A percentile compares a stretch with the other conserved stretches of the same genome.
phyloP scores from a whole-genome alignment of 1,284 basidiomycete genomes.

The Stygiomarasmius scandens region DNA sequence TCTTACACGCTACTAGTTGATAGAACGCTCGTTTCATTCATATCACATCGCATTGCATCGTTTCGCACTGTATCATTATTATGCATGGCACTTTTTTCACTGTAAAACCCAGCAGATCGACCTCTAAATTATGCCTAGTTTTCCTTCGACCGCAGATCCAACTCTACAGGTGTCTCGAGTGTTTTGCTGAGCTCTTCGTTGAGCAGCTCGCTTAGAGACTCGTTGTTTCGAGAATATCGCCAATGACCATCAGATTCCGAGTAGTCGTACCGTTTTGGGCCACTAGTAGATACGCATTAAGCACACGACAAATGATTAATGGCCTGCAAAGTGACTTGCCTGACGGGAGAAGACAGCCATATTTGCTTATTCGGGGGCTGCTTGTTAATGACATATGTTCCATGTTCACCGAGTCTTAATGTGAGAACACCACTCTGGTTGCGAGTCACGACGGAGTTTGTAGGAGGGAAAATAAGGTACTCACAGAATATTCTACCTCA shows the following conservation, averaged over 20 bases:
- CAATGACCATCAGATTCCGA: conserved; percentile 59
- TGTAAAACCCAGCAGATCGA: no score
- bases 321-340: conserved; percentile 45
- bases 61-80: conserved; percentile 1
- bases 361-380: conserved; percentile 99
- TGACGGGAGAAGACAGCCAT: conserved; percentile 92
- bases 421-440: conserved; percentile 82
- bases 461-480: conserved; percentile 33
- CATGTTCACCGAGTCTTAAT: conserved; percentile 77
- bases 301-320: neutral
- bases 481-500: conserved; percentile 94
- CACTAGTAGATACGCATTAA: conserved; percentile 49
- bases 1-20: no score
- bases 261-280: conserved; percentile 90
- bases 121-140: no score
- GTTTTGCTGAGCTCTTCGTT: conserved; percentile 62
- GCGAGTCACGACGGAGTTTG: conserved; percentile 6
- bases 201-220: conserved; percentile 65
- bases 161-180: conserved; percentile 37
- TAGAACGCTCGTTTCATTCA: no score
- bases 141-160: conserved; percentile 26
- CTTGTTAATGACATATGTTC: conserved; percentile 99
- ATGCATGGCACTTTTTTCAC: no score
- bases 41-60: neutral
- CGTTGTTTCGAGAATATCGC: conserved; percentile 77